Base-by-base conservation (phyloP, 345 rosid species). In the Orychophragmus violaceus region DNA sequence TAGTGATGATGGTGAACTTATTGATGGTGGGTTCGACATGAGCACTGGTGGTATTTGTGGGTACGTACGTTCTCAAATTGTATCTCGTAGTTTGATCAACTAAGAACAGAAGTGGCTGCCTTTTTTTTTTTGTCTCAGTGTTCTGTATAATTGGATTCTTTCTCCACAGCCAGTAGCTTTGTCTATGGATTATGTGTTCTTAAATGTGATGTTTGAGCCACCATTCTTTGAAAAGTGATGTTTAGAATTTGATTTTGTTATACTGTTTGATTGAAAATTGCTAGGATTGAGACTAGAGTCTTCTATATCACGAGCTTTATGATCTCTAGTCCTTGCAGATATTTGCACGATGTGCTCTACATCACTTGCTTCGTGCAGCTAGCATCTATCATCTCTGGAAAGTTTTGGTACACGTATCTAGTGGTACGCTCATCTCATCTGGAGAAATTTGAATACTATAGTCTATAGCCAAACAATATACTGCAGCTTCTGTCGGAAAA, bases 11-110 rank as follows among this genome's bases (percentile, higher is more conserved):
- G 97, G 98, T 14, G 91, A 93, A 4, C 95, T 89, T 77, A 65
- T 84, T 57, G 98, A 92, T 60, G 98, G 96, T 58, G 96, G 88
- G 7, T 87, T 84, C 32, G 91, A 93, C 71, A 87, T 89, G 97
- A 85, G 77, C 55, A 82, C 97, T 19, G 95, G 87, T 75, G 98
- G 98, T 49, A 81, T 89, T 63, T 92, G 97, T 82, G 91, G 90
- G 96, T 89, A 80, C 54, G 96, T 89, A 74, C n/a, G n/a, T 66
- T 33, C 12, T 56, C 11, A 16, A 0, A 9, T 29, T 19, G 2
- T 39, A 12, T 37, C 44, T 37, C 44, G 4, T 13, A 9, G 11
- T 3, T 36, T 12, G 13, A 17, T 37, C 44, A 13, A 4, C 8
- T 39, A 5, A 39, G 44, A 39, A 39, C 21, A 41, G 10, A 41